Base-by-base conservation (phyloP, 495 filamentous ascomycete species). In the Neurospora cerealis region DNA sequence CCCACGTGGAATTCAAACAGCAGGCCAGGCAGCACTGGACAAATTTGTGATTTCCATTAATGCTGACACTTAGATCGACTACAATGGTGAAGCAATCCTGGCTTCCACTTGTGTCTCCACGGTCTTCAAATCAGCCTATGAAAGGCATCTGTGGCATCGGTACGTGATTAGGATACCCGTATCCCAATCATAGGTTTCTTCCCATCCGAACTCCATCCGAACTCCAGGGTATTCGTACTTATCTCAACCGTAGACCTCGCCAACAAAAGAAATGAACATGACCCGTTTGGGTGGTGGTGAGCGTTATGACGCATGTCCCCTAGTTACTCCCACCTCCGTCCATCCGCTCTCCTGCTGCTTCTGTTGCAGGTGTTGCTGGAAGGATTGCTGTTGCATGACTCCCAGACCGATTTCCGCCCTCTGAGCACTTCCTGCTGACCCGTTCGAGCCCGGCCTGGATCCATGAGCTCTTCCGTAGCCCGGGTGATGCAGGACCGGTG, bases 401-500 rank as follows among this genome's bases (percentile, higher is more conserved):
- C 69, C 71, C 34, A 72, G 46, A 4, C 70, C 75, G 21, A 46
- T 72, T 69, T 34, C 66, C 13, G 69, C 70, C 24, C 69, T 41
- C 15, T 66, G 54, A 19, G 6, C 28, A 66, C 54, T 66, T 34
- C 32, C 32, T 17, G 24, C 15, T 34, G 54, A 66, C 54, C 69
- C 75, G 0, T 69, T 74, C 21, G 76, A 77, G 70, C 77, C 75
- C 9, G 73, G 72, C 40, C 77, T 69, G 10, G 72, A 72, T 37
- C 72, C 75, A 28, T 76, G 74, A 6, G 75, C 71, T 62, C 80
- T 78, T 60, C 81, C 79, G 48, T 80, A 79, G 2, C 80, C 80
- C 2, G 80, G 79, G 62, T 82, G 80, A 28, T 79, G 77, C 42
- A 82, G 48, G 24, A 81, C 79, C 5, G 80, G 80, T 9, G 79